Evolutionary conservation across 192 early-diverging fungal genomes (phyloP), one percentile per base, ranked within the genome.

Genomic region (Linnemannia hyalina): DNA sequence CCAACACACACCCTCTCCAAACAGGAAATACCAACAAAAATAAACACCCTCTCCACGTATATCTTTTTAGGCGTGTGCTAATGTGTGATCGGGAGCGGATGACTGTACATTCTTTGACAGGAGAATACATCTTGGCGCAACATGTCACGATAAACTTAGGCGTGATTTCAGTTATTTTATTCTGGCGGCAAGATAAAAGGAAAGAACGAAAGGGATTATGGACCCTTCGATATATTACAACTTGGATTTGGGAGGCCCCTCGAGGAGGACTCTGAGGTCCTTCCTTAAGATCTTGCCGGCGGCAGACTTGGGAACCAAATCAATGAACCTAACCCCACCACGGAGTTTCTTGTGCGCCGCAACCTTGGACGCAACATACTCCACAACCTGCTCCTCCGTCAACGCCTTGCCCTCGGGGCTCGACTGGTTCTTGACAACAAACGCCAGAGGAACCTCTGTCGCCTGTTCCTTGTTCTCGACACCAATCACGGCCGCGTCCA

Each of bases 281-380:
- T 90, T 88, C 54, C 95, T 89, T 82, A 98, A 84, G 60, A 97
- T 96, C 87, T 97, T 97, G 52, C 96, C 96, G 4, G 93, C 89
- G 1, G 94, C 91, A 68, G 92, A 91, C 73, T 95, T 95, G 23
- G 95, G 96, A 42, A 97, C 94, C 60, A 79, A 82, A 47, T 94
- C 91, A 52, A 95, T 89, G 69, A 96, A 91, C 13, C 81, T 83
- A 15, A 96, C 91, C 5, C 95, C 95, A 11, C 96, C 97, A 40
- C 95, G 88, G 65, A 98, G 80, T 55, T 89, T 81, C 89, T 97
- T 97, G 88, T 95, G 93, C 38, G 83, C 71, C 0, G 95, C 93
- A 9, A 95, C 92, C 32, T 90, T 86, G 38, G 81, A 78, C 38
- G 90, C 86, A 26, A 93, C 89, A 88, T 90, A 94, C 1, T 88